Evolutionary conservation across 441 rosid species (phyloP).

Genomic region (Erodium chrysanthum): DNA sequence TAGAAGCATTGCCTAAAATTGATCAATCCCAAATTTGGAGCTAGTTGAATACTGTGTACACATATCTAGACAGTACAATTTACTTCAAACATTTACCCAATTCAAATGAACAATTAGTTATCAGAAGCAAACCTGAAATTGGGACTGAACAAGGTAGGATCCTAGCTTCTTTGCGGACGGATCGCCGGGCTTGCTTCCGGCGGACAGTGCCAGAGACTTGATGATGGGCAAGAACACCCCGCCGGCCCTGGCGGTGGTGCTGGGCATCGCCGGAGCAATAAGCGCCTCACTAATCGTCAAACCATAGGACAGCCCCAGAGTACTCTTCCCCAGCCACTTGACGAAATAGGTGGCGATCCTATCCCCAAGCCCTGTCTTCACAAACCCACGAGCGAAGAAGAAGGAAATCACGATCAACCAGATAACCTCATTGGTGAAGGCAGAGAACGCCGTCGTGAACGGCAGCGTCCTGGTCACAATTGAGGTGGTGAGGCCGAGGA

Average conservation of each 20-base stretch:
- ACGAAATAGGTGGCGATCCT: constrained; percentile 87
- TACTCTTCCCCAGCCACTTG: constrained; percentile 78
- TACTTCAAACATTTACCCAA: too few species aligned
- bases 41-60: not conserved
- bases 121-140: constrained; percentile 51
- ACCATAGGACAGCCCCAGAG: constrained; percentile 74
- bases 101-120: not conserved
- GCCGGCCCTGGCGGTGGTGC: constrained; percentile 93
- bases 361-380: constrained; percentile 84
- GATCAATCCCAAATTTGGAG: not conserved
- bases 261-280: constrained; percentile 94
- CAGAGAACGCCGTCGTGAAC: constrained; percentile 65
- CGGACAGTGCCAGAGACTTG: constrained; percentile 63
- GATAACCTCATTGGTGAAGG: constrained; percentile 76
- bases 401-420: constrained; percentile 91
- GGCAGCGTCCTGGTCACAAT: constrained; percentile 58
- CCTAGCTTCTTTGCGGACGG: constrained; percentile 63
- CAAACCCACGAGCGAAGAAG: constrained; percentile 94
- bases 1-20: not conserved
- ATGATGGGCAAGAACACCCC: constrained; percentile 90
- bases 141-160: constrained; percentile 62
- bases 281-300: constrained; percentile 73
- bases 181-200: constrained; percentile 71
- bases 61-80: too few species aligned
- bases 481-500: constrained; percentile 64